Evolutionary conservation across 768 basidiomycete genomes (phyloP).

Genomic region (Mycena leptocephala): DNA sequence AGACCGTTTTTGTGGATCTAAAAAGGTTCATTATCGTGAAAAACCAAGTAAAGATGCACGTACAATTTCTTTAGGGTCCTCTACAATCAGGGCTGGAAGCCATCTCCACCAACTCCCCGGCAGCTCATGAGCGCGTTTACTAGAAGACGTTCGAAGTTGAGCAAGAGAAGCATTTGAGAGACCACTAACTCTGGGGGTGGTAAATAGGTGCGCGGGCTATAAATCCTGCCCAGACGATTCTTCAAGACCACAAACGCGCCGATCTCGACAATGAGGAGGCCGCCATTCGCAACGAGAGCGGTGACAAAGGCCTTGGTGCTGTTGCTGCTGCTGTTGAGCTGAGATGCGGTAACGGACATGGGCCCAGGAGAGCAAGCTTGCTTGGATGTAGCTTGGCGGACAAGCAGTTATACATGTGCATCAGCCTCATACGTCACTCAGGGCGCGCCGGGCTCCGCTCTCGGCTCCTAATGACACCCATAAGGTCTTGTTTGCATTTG

Average conservation of each 20-base stretch:
- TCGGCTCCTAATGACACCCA: background rate
- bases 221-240: conserved; percentile 71
- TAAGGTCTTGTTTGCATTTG: background rate
- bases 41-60: conserved; percentile 23
- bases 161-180: background rate
- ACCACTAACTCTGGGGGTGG: conserved; percentile 68
- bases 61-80: conserved; percentile 64
- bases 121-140: conserved; percentile 62
- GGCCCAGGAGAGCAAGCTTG: background rate
- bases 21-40: background rate
- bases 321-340: conserved; percentile 46
- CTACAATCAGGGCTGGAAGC: conserved; percentile 62
- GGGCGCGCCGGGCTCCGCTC: too few relatives aligned
- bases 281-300: conserved; percentile 71
- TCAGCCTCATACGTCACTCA: background rate
- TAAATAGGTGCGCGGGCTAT: conserved; percentile 74
- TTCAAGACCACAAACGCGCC: conserved; percentile 73
- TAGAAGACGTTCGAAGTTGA: conserved; percentile 29
- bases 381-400: background rate
- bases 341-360: conserved; percentile 37
- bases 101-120: conserved; percentile 66
- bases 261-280: conserved; percentile 63
- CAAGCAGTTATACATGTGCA: background rate
- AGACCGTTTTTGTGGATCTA: conserved; percentile 75
- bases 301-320: conserved; percentile 72